These are phyloP conservation scores for Helenozyma rhizophorensis DNA, from an alignment of 805 yeast species.

Conservation along the genomic window DNA sequence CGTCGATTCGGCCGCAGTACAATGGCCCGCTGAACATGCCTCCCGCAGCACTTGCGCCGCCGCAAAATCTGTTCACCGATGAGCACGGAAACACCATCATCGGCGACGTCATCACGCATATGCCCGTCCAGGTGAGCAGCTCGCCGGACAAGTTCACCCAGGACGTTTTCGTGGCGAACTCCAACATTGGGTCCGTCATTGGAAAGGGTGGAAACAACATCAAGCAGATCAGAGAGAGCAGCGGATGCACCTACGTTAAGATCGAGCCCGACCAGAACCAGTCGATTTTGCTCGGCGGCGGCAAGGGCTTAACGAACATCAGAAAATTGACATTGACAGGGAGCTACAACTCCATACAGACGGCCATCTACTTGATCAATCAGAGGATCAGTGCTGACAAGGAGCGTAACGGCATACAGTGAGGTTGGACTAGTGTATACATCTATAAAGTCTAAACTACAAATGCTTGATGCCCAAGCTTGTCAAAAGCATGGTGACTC, in stretches of 20 bases:
- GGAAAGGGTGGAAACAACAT: conserved; percentile 85
- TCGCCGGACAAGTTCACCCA: conserved; percentile 54
- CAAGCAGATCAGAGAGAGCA: conserved; percentile 66
- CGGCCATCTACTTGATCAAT: conserved; percentile 67
- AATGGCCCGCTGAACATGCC: conserved; percentile 11
- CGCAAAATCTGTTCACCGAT: conserved; percentile 35
- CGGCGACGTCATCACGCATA: conserved; percentile 41
- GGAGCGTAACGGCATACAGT: conserved; percentile 36
- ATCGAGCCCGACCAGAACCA: conserved; percentile 62
- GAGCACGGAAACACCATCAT: conserved; percentile 41
- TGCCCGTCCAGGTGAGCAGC: conserved; percentile 31
- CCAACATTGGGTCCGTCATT: conserved; percentile 76
- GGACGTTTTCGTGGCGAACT: conserved; percentile 71
- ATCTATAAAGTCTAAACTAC: conserved; percentile 6
- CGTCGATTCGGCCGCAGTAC: conserved; percentile 28
- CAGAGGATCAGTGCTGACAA: conserved; percentile 67
- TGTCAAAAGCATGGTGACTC: conserved; percentile 73
- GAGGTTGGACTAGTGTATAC: not conserved
- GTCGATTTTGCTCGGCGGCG: conserved; percentile 41
- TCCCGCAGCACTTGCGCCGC: conserved; percentile 13
- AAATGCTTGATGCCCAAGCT: conserved; percentile 44
- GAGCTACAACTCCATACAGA: conserved; percentile 60
- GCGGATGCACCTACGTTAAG: conserved; percentile 69
- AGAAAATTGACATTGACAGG: conserved; percentile 69
- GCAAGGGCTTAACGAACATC: conserved; percentile 39